phyloP scores from a whole-genome alignment of 176 grass and related monocot species.

The Poa pratensis region DNA sequence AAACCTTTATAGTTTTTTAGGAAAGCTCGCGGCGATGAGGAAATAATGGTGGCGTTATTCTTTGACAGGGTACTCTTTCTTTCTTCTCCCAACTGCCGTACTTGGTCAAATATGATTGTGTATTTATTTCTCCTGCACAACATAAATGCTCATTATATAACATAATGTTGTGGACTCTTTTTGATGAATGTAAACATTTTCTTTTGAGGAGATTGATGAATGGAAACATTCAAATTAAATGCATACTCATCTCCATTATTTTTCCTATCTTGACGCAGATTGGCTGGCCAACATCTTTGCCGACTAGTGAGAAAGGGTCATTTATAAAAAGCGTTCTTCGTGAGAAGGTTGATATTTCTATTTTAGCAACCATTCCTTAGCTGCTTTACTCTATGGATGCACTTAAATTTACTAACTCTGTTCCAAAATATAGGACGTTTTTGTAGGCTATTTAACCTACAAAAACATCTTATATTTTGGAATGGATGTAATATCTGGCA shows the following conservation, averaged over 20 bases:
- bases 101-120: neutral
- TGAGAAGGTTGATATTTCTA: conserved; percentile 60
- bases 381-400: conserved; percentile 6
- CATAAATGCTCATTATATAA: conserved; percentile 22
- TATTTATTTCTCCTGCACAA: neutral
- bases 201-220: neutral
- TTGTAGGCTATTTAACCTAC: no score
- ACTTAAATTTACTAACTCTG: neutral
- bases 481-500: neutral
- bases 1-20: conserved; percentile 54
- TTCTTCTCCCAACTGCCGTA: conserved; percentile 27
- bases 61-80: conserved; percentile 74
- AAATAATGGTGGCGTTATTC: conserved; percentile 87
- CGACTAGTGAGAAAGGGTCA: conserved; percentile 91
- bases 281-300: conserved; percentile 96
- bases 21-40: conserved; percentile 85
- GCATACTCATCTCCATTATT: neutral
- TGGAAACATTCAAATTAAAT: neutral
- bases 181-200: neutral
- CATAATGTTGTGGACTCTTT: conserved; percentile 15
- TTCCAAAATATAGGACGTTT: no score
- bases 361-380: conserved; percentile 9
- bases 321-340: conserved; percentile 81
- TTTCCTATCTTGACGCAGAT: conserved; percentile 58
- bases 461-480: no score